These are phyloP conservation scores for Amoebophrya sp. DNA, from an alignment of 169 alveolate species.

Conservation along the genomic window DNA sequence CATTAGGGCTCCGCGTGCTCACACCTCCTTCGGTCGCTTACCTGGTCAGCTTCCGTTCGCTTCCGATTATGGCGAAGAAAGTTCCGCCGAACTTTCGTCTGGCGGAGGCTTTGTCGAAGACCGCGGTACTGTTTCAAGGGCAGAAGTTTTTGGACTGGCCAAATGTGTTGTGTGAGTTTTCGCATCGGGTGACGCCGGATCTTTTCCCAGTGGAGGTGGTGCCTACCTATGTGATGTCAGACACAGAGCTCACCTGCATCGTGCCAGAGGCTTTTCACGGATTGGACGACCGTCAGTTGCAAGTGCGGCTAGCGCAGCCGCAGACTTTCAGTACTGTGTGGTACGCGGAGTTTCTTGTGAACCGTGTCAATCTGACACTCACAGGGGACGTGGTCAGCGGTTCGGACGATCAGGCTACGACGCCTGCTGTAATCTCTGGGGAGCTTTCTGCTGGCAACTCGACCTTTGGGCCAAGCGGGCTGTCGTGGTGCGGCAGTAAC, in stretches of 20 bases:
- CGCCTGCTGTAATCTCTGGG: not conserved
- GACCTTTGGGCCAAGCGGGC: not conserved
- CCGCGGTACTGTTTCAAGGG: not conserved
- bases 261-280: not conserved
- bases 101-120: not conserved
- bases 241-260: not conserved
- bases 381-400: too few relatives aligned
- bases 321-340: not conserved
- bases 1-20: not conserved
- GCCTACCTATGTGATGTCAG: not conserved
- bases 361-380: not conserved
- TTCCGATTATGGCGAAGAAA: not conserved
- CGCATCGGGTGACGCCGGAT: not conserved
- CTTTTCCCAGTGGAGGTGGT: not conserved
- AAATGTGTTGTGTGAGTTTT: not conserved
- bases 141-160: not conserved
- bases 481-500: not conserved
- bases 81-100: not conserved
- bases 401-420: too few relatives aligned
- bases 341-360: not conserved
- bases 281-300: not conserved
- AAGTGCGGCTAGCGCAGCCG: not conserved
- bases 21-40: not conserved
- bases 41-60: not conserved
- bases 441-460: too few relatives aligned